Conservation (phyloP, 164 flowering plant species). For the Piper longum region DNA sequence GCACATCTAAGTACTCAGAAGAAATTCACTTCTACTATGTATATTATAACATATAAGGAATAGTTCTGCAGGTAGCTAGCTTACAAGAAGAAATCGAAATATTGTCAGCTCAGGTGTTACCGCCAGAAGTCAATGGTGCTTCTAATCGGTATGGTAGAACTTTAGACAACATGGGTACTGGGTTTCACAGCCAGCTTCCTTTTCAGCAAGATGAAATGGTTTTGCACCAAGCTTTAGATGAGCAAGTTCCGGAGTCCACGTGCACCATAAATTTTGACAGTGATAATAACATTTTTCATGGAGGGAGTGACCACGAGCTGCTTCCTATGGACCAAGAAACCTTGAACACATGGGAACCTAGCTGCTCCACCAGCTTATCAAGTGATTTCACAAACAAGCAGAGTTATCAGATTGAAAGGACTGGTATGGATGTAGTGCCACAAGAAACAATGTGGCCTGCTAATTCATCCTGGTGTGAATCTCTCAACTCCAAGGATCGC, state of each 20-base stretch:
- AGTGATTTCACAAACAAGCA: not conserved
- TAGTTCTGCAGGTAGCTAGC: slow-evolving; percentile 35
- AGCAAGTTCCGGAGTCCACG: not conserved
- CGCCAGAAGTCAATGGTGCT: slow-evolving; percentile 3
- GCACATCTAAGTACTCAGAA: not conserved
- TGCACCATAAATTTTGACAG: not conserved
- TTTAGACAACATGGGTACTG: not conserved
- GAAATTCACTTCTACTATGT: not conserved
- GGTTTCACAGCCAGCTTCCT: not conserved
- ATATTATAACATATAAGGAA: not conserved
- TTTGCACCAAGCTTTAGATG: not conserved
- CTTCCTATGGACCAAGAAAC: slow-evolving; percentile 9
- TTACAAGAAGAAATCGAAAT: slow-evolving; percentile 48
- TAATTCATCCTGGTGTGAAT: not conserved
- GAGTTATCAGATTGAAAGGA: not conserved
- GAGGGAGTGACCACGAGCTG: slow-evolving; percentile 8
- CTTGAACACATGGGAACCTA: slow-evolving; percentile 7
- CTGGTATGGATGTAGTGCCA: not conserved
- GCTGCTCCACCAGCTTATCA: not conserved
- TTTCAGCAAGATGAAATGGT: not conserved
- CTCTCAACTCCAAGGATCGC: not conserved
- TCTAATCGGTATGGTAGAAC: slow-evolving; percentile 4
- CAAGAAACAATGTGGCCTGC: not conserved
- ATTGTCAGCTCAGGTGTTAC: slow-evolving; percentile 29
- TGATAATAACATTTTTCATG: not conserved